Evolutionary conservation across 768 basidiomycete genomes (phyloP).

Genomic region (Terana coerulea): DNA sequence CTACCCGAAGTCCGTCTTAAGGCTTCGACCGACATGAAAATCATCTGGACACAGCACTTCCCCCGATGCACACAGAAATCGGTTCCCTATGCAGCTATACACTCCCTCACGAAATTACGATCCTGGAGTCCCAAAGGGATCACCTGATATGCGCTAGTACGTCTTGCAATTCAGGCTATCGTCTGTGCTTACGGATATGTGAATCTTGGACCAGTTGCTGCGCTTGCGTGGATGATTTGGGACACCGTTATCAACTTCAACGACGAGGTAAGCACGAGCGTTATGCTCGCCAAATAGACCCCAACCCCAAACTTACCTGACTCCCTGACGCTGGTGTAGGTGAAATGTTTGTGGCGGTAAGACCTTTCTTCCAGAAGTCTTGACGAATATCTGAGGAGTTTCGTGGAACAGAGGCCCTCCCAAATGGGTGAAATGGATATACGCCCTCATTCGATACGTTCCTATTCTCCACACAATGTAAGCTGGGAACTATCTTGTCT

Average conservation of each 20-base stretch:
- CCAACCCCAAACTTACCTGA: background rate
- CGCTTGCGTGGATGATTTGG: conserved; percentile 11
- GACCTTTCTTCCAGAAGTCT: background rate
- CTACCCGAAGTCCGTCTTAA: background rate
- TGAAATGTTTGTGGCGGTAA: conserved; percentile 8
- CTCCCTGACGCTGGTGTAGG: background rate
- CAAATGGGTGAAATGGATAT: conserved; percentile 18
- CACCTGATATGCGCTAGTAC: background rate
- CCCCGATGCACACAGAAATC: too few relatives aligned
- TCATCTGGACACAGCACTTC: too few relatives aligned
- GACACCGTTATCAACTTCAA: conserved; percentile 16
- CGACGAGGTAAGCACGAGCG: conserved; percentile 13
- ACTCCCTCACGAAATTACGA: background rate
- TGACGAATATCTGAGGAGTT: background rate
- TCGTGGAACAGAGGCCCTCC: conserved; percentile 1
- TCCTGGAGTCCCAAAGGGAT: background rate
- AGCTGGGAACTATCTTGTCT: background rate
- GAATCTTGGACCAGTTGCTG: conserved; percentile 33
- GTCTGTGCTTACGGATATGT: background rate
- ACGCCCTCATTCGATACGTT: conserved; percentile 13
- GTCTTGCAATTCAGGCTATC: background rate
- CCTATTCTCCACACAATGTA: conserved; percentile 3
- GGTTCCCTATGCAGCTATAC: too few relatives aligned
- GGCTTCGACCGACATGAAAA: conserved; percentile 23
- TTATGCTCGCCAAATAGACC: background rate